These are phyloP conservation scores for Spergularia azorica DNA, from an alignment of 179 eudicot genomes.

Conservation along the genomic window DNA sequence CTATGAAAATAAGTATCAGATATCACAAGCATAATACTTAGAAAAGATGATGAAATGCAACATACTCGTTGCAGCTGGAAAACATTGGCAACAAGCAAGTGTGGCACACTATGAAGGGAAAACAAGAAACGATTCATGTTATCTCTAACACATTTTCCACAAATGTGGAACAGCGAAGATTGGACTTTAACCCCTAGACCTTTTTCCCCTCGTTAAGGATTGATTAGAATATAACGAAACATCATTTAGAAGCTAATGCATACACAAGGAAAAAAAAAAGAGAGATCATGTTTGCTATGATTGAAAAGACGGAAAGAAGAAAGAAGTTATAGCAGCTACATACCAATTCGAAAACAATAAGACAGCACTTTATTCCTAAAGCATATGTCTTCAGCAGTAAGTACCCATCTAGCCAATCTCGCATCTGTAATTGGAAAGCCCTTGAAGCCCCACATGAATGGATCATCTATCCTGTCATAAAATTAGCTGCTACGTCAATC, in stretches of 20 bases:
- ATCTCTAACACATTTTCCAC: not conserved
- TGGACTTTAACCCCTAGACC: not conserved
- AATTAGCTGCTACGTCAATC: slow-evolving; percentile 9
- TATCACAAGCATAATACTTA: slow-evolving; percentile 8
- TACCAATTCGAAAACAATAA: slow-evolving; percentile 85
- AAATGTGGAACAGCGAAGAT: not conserved
- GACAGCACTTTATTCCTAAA: slow-evolving; percentile 71
- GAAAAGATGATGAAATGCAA: not conserved
- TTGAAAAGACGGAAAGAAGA: not conserved
- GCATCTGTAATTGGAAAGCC: slow-evolving; percentile 75
- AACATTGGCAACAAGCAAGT: not conserved
- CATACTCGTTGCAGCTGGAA: not conserved
- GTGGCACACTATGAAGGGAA: not conserved
- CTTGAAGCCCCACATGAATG: slow-evolving; percentile 92
- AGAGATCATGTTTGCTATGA: slow-evolving; percentile 12
- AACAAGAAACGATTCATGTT: not conserved
- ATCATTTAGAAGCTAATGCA: slow-evolving; percentile 8
- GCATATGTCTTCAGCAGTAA: slow-evolving; percentile 95
- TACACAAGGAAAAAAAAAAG: not conserved
- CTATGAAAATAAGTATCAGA: slow-evolving; percentile 11
- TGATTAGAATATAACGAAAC: not conserved
- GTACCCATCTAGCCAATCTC: slow-evolving; percentile 82
- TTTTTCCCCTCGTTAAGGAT: not conserved
- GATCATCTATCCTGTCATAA: slow-evolving; percentile 86
- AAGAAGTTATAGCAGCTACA: slow-evolving; percentile 22